Percentiles rank a stretch among this genome's conserved stretches.
Conservation (phyloP, 805 yeast species). For the Grigorovia transvaalensis region DNA sequence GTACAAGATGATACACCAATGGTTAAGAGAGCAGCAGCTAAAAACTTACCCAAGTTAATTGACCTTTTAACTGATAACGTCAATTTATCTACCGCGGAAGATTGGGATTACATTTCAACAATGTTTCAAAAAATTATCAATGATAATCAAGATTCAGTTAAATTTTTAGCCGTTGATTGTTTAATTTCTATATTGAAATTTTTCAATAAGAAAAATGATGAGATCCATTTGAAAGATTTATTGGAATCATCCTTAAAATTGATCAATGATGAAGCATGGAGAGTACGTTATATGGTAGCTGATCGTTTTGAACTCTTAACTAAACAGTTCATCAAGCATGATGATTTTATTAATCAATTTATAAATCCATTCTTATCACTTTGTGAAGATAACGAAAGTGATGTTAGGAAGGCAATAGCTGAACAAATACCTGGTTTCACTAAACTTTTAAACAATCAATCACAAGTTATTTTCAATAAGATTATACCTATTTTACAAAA, state of each 20-base stretch:
- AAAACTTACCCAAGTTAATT: conserved; percentile 65
- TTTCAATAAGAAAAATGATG: conserved; percentile 48
- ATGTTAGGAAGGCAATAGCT: conserved; percentile 89
- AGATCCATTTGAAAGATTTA: conserved; percentile 50
- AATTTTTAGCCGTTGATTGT: conserved; percentile 79
- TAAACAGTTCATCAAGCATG: conserved; percentile 46
- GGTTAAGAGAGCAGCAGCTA: conserved; percentile 94
- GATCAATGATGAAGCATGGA: conserved; percentile 88
- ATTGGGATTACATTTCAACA: conserved; percentile 67
- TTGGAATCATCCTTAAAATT: conserved; percentile 57
- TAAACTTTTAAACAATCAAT: conserved; percentile 35
- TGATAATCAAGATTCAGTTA: conserved; percentile 92
- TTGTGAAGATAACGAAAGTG: conserved; percentile 90
- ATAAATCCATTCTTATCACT: conserved; percentile 56
- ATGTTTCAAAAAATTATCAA: conserved; percentile 71
- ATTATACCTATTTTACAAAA: conserved; percentile 77
- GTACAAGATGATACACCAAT: conserved; percentile 90
- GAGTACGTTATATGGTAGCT: conserved; percentile 97
- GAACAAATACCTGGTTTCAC: conserved; percentile 79
- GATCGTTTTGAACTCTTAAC: conserved; percentile 77
- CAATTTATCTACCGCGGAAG: conserved; percentile 40
- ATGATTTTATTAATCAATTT: conserved; percentile 41
- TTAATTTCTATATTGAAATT: conserved; percentile 70
- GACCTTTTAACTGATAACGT: conserved; percentile 44
- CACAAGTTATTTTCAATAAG: conserved; percentile 48